Evolutionary conservation across 805 yeast species (phyloP).

Genomic region (Clavispora santaluciae): DNA sequence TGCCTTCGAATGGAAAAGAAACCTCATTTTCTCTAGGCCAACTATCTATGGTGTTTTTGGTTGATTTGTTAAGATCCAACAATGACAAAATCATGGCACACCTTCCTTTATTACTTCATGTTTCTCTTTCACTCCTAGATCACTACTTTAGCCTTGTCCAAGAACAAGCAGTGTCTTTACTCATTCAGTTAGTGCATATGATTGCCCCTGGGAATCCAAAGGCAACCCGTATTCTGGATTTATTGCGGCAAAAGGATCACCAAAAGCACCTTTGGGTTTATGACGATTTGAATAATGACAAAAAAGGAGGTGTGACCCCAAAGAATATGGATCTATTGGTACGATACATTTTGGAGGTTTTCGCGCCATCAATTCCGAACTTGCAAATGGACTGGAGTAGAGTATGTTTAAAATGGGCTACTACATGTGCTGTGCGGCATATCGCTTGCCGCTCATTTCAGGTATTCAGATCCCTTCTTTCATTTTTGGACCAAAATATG

Average conservation of each 20-base stretch:
- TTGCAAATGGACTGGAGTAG: conserved; percentile 83
- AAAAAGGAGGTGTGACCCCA: conserved; percentile 74
- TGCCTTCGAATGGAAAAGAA: conserved; percentile 52
- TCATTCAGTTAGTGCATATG: conserved; percentile 67
- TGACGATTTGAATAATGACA: conserved; percentile 75
- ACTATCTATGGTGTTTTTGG: conserved; percentile 76
- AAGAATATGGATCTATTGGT: conserved; percentile 75
- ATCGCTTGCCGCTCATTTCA: conserved; percentile 96
- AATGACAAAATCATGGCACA: conserved; percentile 56
- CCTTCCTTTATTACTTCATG: conserved; percentile 72
- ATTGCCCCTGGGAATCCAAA: conserved; percentile 52
- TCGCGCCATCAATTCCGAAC: conserved; percentile 42
- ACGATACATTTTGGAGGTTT: conserved; percentile 55
- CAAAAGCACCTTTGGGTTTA: conserved; percentile 65
- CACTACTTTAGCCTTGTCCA: conserved; percentile 82
- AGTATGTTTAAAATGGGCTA: conserved; percentile 86
- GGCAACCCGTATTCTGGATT: conserved; percentile 51
- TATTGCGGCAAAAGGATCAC: conserved; percentile 50
- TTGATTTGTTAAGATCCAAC: conserved; percentile 69
- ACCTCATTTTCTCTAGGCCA: conserved; percentile 85
- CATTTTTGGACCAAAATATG: conserved; percentile 81
- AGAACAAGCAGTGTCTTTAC: conserved; percentile 73
- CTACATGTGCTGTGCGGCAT: conserved; percentile 95
- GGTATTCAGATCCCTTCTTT: conserved; percentile 77
- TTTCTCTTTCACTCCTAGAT: conserved; percentile 75